Evolutionary conservation across 2,329 filamentous ascomycete species (phyloP).

Genomic region (Hypomyces perniciosus): DNA sequence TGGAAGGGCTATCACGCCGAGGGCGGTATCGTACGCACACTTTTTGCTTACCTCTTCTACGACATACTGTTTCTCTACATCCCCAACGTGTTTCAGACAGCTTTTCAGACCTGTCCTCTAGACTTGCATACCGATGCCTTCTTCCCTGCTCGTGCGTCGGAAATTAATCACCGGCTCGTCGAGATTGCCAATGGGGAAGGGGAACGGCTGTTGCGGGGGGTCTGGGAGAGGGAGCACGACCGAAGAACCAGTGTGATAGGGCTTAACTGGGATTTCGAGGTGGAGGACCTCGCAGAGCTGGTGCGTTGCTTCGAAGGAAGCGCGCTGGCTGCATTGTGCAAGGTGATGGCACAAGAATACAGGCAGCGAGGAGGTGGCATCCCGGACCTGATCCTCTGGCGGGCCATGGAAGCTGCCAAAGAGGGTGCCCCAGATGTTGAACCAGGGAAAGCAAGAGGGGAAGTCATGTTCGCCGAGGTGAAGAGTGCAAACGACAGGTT

Average conservation of each 20-base stretch:
- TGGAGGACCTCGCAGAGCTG: slow-evolving; percentile 74
- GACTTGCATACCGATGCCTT: slow-evolving; percentile 93
- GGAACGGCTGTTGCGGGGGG: slow-evolving; percentile 55
- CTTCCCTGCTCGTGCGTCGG: slow-evolving; percentile 75
- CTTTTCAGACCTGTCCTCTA: slow-evolving; percentile 87
- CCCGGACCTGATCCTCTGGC: slow-evolving; percentile 90
- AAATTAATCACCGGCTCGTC: slow-evolving; percentile 82
- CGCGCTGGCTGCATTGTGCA: slow-evolving; percentile 78
- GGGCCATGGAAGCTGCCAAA: slow-evolving; percentile 28
- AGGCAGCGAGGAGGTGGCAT: slow-evolving; percentile 78
- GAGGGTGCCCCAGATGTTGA: slow-evolving; percentile 14
- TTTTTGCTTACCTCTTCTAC: slow-evolving; percentile 87
- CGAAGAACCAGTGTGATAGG: slow-evolving; percentile 81
- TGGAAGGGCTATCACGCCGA: slow-evolving; percentile 96
- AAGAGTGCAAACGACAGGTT: slow-evolving; percentile 86
- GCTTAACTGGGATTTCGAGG: slow-evolving; percentile 80
- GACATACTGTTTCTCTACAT: slow-evolving; percentile 90
- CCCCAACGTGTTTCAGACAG: slow-evolving; percentile 94
- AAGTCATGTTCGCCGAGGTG: slow-evolving; percentile 73
- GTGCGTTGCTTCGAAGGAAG: slow-evolving; percentile 71
- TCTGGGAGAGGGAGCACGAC: slow-evolving; percentile 64
- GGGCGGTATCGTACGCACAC: slow-evolving; percentile 83
- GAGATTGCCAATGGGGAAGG: slow-evolving; percentile 82
- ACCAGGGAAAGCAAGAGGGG: slow-evolving; percentile 36
- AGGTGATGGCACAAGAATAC: slow-evolving; percentile 95